Conservation (phyloP, 2,329 filamentous ascomycete species). For the Podosphaera xanthii region DNA sequence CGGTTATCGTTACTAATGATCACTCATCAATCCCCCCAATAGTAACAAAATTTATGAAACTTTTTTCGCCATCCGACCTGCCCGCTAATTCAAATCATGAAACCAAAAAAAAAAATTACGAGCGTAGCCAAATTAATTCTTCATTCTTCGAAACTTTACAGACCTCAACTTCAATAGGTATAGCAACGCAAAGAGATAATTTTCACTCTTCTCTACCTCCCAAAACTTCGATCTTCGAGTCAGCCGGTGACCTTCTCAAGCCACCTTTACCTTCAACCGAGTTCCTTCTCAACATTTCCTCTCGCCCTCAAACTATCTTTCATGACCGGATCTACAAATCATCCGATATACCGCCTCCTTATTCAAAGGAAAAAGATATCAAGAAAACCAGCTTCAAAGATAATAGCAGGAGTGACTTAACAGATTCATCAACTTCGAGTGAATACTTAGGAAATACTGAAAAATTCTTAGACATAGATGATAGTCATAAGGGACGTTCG, state of each 20-base stretch:
- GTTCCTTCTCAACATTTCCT: constrained; percentile 65
- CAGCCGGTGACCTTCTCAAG: constrained; percentile 76
- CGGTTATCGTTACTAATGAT: too few species aligned
- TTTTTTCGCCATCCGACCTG: constrained; percentile 38
- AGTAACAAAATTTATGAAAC: constrained; percentile 30
- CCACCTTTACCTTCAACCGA: constrained; percentile 64
- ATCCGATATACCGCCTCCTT: constrained; percentile 69
- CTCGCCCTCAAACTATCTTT: constrained; percentile 74
- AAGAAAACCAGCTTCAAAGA: not conserved
- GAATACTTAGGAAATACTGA: not conserved
- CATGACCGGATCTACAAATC: constrained; percentile 93
- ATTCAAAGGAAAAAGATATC: constrained; percentile 26
- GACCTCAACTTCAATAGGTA: constrained; percentile 2
- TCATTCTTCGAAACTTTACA: constrained; percentile 18
- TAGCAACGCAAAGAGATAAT: not conserved
- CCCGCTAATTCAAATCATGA: constrained; percentile 26
- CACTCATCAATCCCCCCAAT: too few species aligned
- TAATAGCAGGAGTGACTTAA: not conserved
- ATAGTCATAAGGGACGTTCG: not conserved
- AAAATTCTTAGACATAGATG: not conserved
- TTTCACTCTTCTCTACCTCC: constrained; percentile 39
- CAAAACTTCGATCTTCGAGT: constrained; percentile 82
- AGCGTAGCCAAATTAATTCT: constrained; percentile 49
- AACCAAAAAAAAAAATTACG: constrained; percentile 48
- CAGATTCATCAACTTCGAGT: not conserved